phyloP scores from a whole-genome alignment of 2,329 filamentous ascomycete species.

The Aspergillus sp. region DNA sequence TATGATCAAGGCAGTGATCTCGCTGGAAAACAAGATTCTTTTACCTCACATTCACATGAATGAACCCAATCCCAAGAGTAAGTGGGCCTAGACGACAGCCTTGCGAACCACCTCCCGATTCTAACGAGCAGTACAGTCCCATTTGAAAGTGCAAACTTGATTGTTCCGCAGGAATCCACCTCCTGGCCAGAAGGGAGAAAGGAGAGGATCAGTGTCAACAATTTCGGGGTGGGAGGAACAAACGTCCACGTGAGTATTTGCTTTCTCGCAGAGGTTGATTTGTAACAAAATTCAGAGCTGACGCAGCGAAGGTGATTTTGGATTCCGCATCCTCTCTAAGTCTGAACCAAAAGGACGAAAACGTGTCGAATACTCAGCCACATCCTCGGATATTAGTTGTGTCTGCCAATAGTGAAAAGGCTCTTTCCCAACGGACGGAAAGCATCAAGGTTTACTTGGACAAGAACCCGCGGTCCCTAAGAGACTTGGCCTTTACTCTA shows the following conservation, averaged over 20 bases:
- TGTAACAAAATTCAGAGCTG: not conserved
- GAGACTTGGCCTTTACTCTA: conserved; percentile 20
- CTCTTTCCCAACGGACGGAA: conserved; percentile 3
- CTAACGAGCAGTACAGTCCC: conserved; percentile 13
- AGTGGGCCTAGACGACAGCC: not conserved
- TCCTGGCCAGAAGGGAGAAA: conserved; percentile 26
- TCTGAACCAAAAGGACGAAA: not conserved
- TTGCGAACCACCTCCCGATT: not conserved
- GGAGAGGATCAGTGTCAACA: conserved; percentile 32
- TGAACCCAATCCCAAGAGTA: conserved; percentile 27
- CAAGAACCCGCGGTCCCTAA: not conserved
- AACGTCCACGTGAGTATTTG: conserved; percentile 20
- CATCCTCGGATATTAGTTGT: conserved; percentile 7
- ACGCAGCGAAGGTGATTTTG: not conserved
- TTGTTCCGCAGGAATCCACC: conserved; percentile 11
- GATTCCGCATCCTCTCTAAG: not conserved
- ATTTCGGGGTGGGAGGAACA: conserved; percentile 30
- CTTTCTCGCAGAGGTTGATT: too few species aligned
- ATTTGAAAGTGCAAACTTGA: conserved; percentile 11
- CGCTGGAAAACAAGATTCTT: conserved; percentile 24
- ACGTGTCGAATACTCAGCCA: not conserved
- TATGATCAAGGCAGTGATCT: conserved; percentile 26
- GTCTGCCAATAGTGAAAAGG: conserved; percentile 10
- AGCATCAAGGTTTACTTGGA: conserved; percentile 6
- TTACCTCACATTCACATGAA: conserved; percentile 28